Percentiles rank a stretch among this genome's conserved stretches.
Evolutionary conservation across 2,329 filamentous ascomycete genomes (phyloP).

Genomic region (Penicillium hordei): DNA sequence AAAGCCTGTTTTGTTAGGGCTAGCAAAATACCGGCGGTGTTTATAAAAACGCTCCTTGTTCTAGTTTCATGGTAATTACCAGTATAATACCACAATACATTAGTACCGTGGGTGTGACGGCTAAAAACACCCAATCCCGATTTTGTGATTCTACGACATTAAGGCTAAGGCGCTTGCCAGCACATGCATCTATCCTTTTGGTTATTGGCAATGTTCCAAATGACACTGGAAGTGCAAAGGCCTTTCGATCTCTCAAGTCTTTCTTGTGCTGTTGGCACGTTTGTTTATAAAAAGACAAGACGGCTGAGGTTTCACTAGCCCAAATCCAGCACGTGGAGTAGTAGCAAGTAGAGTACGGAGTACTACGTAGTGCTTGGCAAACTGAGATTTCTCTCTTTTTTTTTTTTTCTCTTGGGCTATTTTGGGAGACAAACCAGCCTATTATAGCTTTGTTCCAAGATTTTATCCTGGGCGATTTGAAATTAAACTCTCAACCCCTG

Average conservation of each 20-base stretch:
- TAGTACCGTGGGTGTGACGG: not conserved
- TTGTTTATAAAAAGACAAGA: not conserved
- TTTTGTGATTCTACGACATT: not conserved
- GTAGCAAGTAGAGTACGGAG: not conserved
- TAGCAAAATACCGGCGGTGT: not conserved
- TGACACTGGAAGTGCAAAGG: not conserved
- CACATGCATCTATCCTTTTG: constrained; percentile 12
- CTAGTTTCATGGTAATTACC: not conserved
- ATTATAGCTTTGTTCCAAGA: not conserved
- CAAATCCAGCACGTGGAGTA: not conserved
- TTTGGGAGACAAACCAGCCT: not conserved
- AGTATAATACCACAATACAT: not conserved
- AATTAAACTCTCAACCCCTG: constrained; percentile 1
- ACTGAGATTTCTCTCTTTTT: not conserved
- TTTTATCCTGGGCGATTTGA: not conserved
- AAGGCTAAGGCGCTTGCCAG: constrained; percentile 15
- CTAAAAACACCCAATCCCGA: not conserved
- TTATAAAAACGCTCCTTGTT: not conserved
- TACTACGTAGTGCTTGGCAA: not conserved
- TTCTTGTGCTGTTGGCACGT: not conserved
- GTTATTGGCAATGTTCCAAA: not conserved
- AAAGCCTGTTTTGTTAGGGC: not conserved
- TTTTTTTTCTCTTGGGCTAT: not conserved
- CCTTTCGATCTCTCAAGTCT: not conserved
- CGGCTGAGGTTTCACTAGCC: not conserved